Percentiles rank a stretch among this genome's conserved stretches.
These are phyloP conservation scores for Aplosporella prunicola DNA, from an alignment of 2,329 filamentous ascomycete genomes.

Conservation along the genomic window DNA sequence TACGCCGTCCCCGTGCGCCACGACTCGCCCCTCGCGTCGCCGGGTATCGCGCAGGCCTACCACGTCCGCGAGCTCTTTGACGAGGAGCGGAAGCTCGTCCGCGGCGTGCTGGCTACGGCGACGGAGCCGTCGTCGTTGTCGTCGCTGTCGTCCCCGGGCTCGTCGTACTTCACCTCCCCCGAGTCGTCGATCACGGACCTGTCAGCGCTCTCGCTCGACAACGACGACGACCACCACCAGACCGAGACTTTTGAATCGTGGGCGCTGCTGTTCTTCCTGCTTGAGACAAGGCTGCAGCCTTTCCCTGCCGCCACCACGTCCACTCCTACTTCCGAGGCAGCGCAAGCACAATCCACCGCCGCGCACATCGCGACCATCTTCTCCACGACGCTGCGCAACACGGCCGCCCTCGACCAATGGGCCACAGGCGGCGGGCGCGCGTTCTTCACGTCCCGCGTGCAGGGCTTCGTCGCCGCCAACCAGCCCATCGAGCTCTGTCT, in stretches of 20 bases:
- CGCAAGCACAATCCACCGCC: conserved; percentile 16
- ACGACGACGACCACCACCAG: too few relatives aligned
- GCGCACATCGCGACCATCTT: conserved; percentile 20
- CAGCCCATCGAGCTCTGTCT: conserved; percentile 28
- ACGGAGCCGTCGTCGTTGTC: too few relatives aligned
- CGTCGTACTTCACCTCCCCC: not conserved
- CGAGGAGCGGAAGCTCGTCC: too few relatives aligned
- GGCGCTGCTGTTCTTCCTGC: conserved; percentile 22
- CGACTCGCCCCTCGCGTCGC: too few relatives aligned
- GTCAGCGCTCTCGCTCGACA: too few relatives aligned
- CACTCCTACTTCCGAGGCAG: conserved; percentile 14
- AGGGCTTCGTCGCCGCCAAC: conserved; percentile 16
- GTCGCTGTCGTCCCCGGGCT: too few relatives aligned
- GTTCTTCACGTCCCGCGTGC: conserved; percentile 17
- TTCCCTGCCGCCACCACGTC: conserved; percentile 9
- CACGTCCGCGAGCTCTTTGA: too few relatives aligned
- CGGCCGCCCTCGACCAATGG: conserved; percentile 23
- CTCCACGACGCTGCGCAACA: conserved; percentile 20
- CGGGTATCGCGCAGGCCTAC: too few relatives aligned
- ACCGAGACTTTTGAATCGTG: conserved; percentile 10
- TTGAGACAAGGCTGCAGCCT: conserved; percentile 19
- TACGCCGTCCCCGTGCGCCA: too few relatives aligned
- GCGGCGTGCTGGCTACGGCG: too few relatives aligned
- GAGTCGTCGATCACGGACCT: not conserved
- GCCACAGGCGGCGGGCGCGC: conserved; percentile 17